These are phyloP conservation scores for Ogataea nonfermentans DNA, from an alignment of 805 yeast species.

Conservation along the genomic window DNA sequence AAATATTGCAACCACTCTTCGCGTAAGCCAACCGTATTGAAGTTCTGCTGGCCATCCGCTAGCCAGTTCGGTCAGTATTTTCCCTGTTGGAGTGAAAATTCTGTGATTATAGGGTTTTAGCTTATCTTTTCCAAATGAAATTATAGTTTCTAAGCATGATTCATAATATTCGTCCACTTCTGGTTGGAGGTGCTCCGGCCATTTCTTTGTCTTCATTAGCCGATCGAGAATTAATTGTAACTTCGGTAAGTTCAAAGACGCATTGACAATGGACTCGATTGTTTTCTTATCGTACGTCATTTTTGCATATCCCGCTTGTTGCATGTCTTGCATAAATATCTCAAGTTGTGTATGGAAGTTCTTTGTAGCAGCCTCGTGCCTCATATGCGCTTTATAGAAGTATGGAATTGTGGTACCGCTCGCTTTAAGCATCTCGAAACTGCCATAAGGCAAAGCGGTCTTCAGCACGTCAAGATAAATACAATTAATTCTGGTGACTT, in stretches of 20 bases:
- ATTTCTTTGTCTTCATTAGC: constrained; percentile 46
- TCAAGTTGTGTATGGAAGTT: constrained; percentile 50
- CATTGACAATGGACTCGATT: constrained; percentile 60
- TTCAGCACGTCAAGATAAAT: constrained; percentile 74
- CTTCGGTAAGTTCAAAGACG: constrained; percentile 69
- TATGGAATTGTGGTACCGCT: constrained; percentile 83
- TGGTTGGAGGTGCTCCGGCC: constrained; percentile 37
- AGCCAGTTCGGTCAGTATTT: constrained; percentile 79
- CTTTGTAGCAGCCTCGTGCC: constrained; percentile 91
- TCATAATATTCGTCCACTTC: constrained; percentile 43
- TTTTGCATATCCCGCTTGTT: constrained; percentile 26
- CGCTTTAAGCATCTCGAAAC: constrained; percentile 73
- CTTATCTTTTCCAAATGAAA: constrained; percentile 71
- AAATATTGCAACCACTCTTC: constrained; percentile 79
- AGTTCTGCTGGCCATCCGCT: constrained; percentile 83
- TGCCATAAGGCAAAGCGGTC: constrained; percentile 65
- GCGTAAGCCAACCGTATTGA: constrained; percentile 83
- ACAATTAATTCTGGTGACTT: constrained; percentile 85
- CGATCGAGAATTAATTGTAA: constrained; percentile 67
- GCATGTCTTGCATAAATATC: constrained; percentile 40
- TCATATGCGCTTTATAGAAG: constrained; percentile 86
- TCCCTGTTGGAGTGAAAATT: constrained; percentile 89
- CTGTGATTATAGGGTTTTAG: constrained; percentile 55
- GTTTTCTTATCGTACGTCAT: constrained; percentile 46
- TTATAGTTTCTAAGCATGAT: constrained; percentile 63